Percentiles rank a stretch among this genome's conserved stretches.
phyloP scores from a whole-genome alignment of 2,329 filamentous ascomycete species.

The Botryotinia convoluta region DNA sequence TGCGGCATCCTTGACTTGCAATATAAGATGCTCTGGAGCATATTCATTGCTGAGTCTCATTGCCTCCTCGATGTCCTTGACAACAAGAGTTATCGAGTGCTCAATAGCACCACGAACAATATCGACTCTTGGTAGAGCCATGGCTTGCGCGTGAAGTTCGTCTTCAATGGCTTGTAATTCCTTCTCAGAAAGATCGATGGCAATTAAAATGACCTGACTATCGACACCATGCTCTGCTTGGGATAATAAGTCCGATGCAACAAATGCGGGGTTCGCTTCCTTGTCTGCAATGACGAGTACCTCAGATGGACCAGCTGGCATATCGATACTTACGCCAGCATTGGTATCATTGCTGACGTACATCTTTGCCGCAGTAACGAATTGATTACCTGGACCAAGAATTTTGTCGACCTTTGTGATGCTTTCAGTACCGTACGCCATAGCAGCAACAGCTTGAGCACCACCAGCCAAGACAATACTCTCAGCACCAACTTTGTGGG shows the following conservation, averaged over 20 bases:
- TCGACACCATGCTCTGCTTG: constrained; percentile 97
- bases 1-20: constrained; percentile 79
- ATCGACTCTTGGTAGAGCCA: constrained; percentile 82
- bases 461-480: constrained; percentile 94
- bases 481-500: constrained; percentile 94
- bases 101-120: constrained; percentile 88
- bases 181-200: constrained; percentile 71
- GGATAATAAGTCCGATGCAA: constrained; percentile 89
- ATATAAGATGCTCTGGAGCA: constrained; percentile 92
- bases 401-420: constrained; percentile 99
- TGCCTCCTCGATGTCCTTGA: constrained; percentile 67
- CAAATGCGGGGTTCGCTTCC: constrained; percentile 85
- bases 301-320: constrained; percentile 96
- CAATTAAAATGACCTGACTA: constrained; percentile 90
- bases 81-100: constrained; percentile 85
- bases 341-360: constrained; percentile 95
- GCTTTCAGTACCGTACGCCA: constrained; percentile 95
- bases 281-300: constrained; percentile 94
- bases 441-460: constrained; percentile 90
- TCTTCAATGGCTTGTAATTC: constrained; percentile 83
- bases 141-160: constrained; percentile 83
- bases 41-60: constrained; percentile 88
- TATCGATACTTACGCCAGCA: constrained; percentile 92
- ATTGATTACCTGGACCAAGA: constrained; percentile 94
- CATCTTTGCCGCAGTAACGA: constrained; percentile 99